Base-by-base conservation (phyloP, 345 rosid genomes). In the Eucalyptus cladocalyx region DNA sequence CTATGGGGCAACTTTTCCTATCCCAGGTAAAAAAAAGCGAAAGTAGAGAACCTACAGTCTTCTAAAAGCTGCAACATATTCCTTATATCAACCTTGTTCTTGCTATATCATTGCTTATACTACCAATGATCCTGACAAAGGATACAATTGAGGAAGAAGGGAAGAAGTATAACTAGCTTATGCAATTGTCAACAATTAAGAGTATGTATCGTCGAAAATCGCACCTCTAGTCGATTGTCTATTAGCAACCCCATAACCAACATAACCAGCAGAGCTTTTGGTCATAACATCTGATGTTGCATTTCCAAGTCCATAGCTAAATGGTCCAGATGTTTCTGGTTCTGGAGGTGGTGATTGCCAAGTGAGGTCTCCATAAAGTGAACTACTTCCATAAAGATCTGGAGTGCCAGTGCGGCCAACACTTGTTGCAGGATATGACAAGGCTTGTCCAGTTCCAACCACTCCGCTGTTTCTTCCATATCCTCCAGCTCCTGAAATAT, bases 171-270 rank as follows among this genome's bases (percentile, higher is more conserved):
- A 89, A n/a, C 56, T 58, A 21, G 40, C 85, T 76, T 23, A 76
- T 21, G 85, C 85, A 76, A 76, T 21, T 11, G 47, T 76, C 85
- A 43, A 76, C 87, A 87, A 72, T 53, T 26, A 88, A 28, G 86
- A 45, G 15, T 47, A 28, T 32, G 67, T 47, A 37, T 76, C 9
- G 6, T 76, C 16, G 11, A 67, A 50, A 32, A 86, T 67, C 89
- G 88, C 92, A 93, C 98, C 97, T 93, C 97, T 93, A 93, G 87
- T 93, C 90, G 95, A 42, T 89, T 94, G 97, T 93, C 95, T 94
- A 92, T 90, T 92, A 83, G 92, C 86, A 91, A 94, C 93, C 87
- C 94, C 91, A 92, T 92, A 95, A 86, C 93, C 96, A 93, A 91
- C 93, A 65, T 92, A 93, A 89, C 92, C 93, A 88, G 91, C 94